Conservation (phyloP, 208 protist species). For the Leishmania turanica region DNA sequence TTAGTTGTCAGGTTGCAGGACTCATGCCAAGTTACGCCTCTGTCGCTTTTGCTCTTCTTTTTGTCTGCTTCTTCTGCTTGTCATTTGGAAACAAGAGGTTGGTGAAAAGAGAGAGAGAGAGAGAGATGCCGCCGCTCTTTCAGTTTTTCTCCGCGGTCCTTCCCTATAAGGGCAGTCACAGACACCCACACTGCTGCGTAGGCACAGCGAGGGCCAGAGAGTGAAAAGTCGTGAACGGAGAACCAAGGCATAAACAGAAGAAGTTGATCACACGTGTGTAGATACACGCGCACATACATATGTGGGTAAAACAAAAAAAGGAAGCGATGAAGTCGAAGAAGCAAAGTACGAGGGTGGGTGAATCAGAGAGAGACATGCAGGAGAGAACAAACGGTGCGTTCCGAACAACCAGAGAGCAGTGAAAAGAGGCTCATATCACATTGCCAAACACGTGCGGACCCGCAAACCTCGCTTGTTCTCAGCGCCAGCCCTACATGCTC, state of each 20-base stretch:
- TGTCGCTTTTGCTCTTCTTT: not conserved
- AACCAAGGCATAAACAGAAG: slow-evolving; percentile 5
- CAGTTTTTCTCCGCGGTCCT: not conserved
- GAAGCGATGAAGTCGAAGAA: slow-evolving; percentile 17
- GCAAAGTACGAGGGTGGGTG: not conserved
- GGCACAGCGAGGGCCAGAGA: not conserved
- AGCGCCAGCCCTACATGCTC: not conserved
- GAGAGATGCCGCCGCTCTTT: not conserved
- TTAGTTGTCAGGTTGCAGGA: slow-evolving; percentile 9
- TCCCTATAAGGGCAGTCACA: not conserved
- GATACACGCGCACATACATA: not conserved
- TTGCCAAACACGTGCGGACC: not conserved
- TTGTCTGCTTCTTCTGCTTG: not conserved
- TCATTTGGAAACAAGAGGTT: not conserved
- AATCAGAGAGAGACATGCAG: not conserved
- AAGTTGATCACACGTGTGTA: slow-evolving; percentile 3
- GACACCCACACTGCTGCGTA: not conserved
- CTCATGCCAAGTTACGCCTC: not conserved
- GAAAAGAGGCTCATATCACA: not conserved
- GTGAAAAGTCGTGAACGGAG: not conserved
- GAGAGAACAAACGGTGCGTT: not conserved
- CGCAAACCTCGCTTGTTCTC: slow-evolving; percentile 1
- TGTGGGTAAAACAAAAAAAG: not conserved
- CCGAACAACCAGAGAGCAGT: not conserved
- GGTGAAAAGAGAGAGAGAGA: not conserved